Evolutionary conservation across 1,139 yeast genomes (phyloP), one percentile per base, ranked within the genome.

Genomic region (Saccharomyces pastorianus): DNA sequence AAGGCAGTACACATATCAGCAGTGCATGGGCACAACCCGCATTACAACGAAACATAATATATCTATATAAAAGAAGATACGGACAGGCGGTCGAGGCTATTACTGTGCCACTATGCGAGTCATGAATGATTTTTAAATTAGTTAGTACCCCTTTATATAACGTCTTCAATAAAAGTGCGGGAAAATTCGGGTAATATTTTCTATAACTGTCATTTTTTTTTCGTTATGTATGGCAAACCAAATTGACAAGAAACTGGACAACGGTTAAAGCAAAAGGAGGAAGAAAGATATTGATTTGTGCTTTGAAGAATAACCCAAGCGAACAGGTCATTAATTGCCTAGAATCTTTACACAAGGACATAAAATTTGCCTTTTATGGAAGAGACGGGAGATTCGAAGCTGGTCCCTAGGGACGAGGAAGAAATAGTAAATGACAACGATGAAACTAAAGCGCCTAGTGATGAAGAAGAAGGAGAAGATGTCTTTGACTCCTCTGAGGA

Each of bases 401-500:
- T 29, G 23, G 32, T 28, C 26, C 41, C 51, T 47, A 54, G 56
- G 51, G 65, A 56, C 58, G 73, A 65, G 32, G 71, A 69, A 46
- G 67, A 65, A 27, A 55, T 71, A 58, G 58, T 64, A 46, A 73
- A 68, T 31, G 72, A 67, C 28, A 70, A 63, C 34, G 59, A 56
- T 38, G 68, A 61, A 11, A 64, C 62, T 17, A 59, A 56, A 23
- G 62, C 61, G 31, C 70, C 71, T 11, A 66, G 78, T 49, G 79
- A 76, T 49, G 80, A 76, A 53, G 74, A 73, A 52, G 76, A 72
- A 53, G 76, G 73, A 46, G 74, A 73, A 34, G 77, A 78, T 57
- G 80, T 78, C 17, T 77, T 81, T 57, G 88, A 83, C 59, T 85
- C 88, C 9, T 84, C 89, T 25, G 88, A 84, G 41, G 89, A 84